Evolutionary conservation across 116 monocot genomes (phyloP).

Genomic region (Dioscorea cayenensis): DNA sequence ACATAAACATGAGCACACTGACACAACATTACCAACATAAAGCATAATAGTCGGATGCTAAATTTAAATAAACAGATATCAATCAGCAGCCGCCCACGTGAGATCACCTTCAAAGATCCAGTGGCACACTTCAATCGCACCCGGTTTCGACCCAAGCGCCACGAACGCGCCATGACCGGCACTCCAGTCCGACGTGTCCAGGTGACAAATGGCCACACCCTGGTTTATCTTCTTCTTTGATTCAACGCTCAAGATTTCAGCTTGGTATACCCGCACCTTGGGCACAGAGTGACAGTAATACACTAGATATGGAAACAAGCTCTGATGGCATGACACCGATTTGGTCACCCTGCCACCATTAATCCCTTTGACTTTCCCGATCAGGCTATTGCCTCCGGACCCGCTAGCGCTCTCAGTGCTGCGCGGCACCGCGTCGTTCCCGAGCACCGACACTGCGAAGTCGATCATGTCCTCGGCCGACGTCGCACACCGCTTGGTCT

Average conservation of each 20-base stretch:
- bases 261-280: slow-evolving; percentile 58
- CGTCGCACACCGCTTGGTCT: slow-evolving; percentile 71
- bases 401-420: slow-evolving; percentile 42
- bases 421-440: slow-evolving; percentile 39
- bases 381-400: slow-evolving; percentile 10
- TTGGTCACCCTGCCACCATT: slow-evolving; percentile 62
- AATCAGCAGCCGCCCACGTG: slow-evolving; percentile 26
- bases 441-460: slow-evolving; percentile 58
- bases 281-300: slow-evolving; percentile 91
- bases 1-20: too few species aligned
- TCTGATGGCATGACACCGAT: slow-evolving; percentile 88
- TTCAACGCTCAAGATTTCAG: slow-evolving; percentile 46
- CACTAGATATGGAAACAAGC: slow-evolving; percentile 69
- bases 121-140: slow-evolving; percentile 40
- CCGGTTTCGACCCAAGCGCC: slow-evolving; percentile 33
- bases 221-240: slow-evolving; percentile 44
- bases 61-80: not conserved
- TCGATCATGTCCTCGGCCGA: slow-evolving; percentile 78
- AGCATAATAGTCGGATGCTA: too few species aligned
- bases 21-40: too few species aligned
- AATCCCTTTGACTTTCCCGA: slow-evolving; percentile 51
- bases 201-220: slow-evolving; percentile 63
- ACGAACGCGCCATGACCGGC: slow-evolving; percentile 41
- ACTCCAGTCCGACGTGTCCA: slow-evolving; percentile 62
- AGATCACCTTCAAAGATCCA: slow-evolving; percentile 43